Evolutionary conservation across 805 yeast genomes (phyloP).

Genomic region (Candida insectalens): DNA sequence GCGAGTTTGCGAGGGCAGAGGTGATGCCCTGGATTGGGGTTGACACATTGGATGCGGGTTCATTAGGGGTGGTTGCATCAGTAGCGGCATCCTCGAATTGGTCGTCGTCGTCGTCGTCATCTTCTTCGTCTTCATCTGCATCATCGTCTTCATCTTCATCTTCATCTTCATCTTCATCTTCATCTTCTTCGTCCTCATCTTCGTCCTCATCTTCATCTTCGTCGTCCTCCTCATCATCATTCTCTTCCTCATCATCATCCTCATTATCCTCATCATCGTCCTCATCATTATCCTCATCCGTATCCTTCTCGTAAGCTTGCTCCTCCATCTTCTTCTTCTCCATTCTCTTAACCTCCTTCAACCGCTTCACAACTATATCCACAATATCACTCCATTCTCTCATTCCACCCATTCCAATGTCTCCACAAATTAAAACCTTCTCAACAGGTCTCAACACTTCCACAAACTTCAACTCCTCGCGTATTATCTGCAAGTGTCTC

Average conservation of each 20-base stretch:
- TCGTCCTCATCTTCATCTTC: constrained; percentile 31
- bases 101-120: constrained; percentile 10
- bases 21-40: too few species aligned
- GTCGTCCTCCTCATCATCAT: constrained; percentile 34
- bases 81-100: too few species aligned
- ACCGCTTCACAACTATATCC: constrained; percentile 66
- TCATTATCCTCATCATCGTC: constrained; percentile 33
- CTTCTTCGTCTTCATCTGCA: constrained; percentile 13
- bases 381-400: constrained; percentile 95
- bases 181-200: constrained; percentile 29
- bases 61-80: constrained; percentile 1
- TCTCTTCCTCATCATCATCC: constrained; percentile 37
- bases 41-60: too few species aligned
- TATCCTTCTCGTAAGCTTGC: constrained; percentile 32
- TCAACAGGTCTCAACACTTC: constrained; percentile 92
- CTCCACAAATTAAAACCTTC: constrained; percentile 91
- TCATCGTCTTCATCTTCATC: constrained; percentile 23
- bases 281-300: constrained; percentile 40
- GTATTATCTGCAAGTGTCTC: constrained; percentile 64
- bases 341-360: constrained; percentile 51
- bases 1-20: too few species aligned
- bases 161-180: constrained; percentile 30
- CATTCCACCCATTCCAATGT: constrained; percentile 99
- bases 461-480: constrained; percentile 92
- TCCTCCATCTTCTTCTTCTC: constrained; percentile 33